phyloP scores from a whole-genome alignment of 352 stramenopile species.

The Plasmopara muralis region DNA sequence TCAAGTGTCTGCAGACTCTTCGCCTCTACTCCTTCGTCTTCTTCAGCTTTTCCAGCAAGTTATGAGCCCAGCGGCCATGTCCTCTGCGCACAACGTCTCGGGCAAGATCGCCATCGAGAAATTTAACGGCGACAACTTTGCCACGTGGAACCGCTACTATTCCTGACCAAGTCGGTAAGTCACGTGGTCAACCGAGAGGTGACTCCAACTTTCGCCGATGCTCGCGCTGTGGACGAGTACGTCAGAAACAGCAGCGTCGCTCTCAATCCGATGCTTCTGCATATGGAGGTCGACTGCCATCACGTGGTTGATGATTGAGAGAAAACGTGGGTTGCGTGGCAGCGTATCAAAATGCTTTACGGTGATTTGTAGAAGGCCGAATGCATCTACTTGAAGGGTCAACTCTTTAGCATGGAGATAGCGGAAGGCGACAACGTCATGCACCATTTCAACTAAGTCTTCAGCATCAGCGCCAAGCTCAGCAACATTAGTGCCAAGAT shows the following conservation, averaged over 20 bases:
- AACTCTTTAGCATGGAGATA: background rate
- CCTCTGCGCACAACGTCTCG: slow-evolving; percentile 10
- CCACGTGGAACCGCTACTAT: background rate
- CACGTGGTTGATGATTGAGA: slow-evolving; percentile 19
- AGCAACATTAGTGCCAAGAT: background rate
- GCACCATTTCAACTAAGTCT: background rate
- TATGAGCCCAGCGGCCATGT: slow-evolving; percentile 16
- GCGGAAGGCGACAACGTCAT: background rate
- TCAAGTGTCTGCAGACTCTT: background rate
- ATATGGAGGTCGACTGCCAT: slow-evolving; percentile 5
- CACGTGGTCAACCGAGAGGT: slow-evolving; percentile 15
- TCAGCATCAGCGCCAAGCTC: background rate
- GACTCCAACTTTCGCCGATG: slow-evolving; percentile 13
- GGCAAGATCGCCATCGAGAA: slow-evolving; percentile 4
- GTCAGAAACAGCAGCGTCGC: no score
- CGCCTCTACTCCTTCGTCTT: background rate
- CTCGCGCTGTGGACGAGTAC: no score
- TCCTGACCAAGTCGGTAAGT: slow-evolving; percentile 5
- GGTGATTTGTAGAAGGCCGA: background rate
- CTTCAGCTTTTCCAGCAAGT: background rate
- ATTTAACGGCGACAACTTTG: background rate
- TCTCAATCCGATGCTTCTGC: no score
- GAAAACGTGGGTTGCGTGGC: slow-evolving; percentile 19
- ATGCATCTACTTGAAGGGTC: background rate
- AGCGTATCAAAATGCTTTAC: slow-evolving; percentile 2